Evolutionary conservation across 2,329 filamentous ascomycete genomes (phyloP).

Genomic region (Cadophora gregata): DNA sequence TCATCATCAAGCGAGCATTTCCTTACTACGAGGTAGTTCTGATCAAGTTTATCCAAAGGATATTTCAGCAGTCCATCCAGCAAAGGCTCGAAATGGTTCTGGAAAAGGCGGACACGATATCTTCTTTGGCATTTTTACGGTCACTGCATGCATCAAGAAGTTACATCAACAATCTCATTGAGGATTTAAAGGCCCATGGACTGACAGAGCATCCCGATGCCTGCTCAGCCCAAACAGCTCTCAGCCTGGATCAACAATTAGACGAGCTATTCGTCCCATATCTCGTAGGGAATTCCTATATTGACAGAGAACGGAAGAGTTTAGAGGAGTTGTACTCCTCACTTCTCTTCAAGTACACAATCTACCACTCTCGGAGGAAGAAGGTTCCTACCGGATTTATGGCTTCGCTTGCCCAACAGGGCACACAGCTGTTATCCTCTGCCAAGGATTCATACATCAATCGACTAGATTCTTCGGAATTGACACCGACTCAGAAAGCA

Average conservation of each 20-base stretch:
- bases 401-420: constrained; percentile 86
- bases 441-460: constrained; percentile 92
- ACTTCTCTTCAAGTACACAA: constrained; percentile 92
- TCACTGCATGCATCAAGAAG: constrained; percentile 89
- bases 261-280: constrained; percentile 80
- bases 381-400: constrained; percentile 93
- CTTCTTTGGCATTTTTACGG: constrained; percentile 87
- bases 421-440: constrained; percentile 84
- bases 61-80: constrained; percentile 98
- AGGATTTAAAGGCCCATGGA: constrained; percentile 92
- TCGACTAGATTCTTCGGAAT: constrained; percentile 84
- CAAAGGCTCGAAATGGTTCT: constrained; percentile 94
- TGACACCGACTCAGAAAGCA: constrained; percentile 84
- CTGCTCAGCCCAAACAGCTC: constrained; percentile 83
- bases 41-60: constrained; percentile 88
- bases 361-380: constrained; percentile 89
- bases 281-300: constrained; percentile 71
- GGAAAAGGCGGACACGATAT: constrained; percentile 91
- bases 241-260: constrained; percentile 74
- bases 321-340: constrained; percentile 88
- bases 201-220: constrained; percentile 94
- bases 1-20: constrained; percentile 95
- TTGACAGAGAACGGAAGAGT: constrained; percentile 71
- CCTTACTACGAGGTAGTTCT: constrained; percentile 95
- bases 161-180: constrained; percentile 86